Conservation (phyloP, 805 yeast species). For the Saturnispora serradocipensis region DNA sequence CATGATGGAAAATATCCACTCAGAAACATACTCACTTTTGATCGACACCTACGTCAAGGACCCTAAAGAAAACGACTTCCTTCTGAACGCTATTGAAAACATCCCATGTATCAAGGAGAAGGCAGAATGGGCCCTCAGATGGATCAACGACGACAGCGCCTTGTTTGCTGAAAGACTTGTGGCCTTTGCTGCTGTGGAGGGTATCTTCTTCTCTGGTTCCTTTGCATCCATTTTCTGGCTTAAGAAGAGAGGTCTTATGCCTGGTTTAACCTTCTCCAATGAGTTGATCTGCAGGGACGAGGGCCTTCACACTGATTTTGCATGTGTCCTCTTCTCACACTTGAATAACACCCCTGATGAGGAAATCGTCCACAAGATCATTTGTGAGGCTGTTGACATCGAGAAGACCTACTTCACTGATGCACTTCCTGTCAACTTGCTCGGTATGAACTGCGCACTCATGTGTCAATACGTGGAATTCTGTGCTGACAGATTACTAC, state of each 20-base stretch:
- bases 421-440: constrained; percentile 84
- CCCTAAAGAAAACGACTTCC: constrained; percentile 81
- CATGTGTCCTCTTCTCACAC: constrained; percentile 90
- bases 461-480: constrained; percentile 99
- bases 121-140: constrained; percentile 98
- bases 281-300: constrained; percentile 97
- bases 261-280: constrained; percentile 95
- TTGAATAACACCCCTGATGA: constrained; percentile 80
- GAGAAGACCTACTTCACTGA: constrained; percentile 93
- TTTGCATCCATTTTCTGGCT: constrained; percentile 98
- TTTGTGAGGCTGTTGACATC: constrained; percentile 90
- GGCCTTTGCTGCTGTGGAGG: constrained; percentile 98
- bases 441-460: constrained; percentile 89
- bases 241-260: constrained; percentile 98
- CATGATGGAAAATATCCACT: constrained; percentile 98
- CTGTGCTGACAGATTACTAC: constrained; percentile 89
- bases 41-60: constrained; percentile 95
- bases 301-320: constrained; percentile 98
- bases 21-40: constrained; percentile 91
- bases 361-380: constrained; percentile 70
- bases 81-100: constrained; percentile 92
- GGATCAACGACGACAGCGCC: constrained; percentile 86
- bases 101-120: constrained; percentile 94
- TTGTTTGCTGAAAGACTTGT: constrained; percentile 92
- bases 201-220: constrained; percentile 96